Evolutionary conservation across 73 alveolate species (phyloP).

Genomic region (Paramecium sexaurelia): DNA sequence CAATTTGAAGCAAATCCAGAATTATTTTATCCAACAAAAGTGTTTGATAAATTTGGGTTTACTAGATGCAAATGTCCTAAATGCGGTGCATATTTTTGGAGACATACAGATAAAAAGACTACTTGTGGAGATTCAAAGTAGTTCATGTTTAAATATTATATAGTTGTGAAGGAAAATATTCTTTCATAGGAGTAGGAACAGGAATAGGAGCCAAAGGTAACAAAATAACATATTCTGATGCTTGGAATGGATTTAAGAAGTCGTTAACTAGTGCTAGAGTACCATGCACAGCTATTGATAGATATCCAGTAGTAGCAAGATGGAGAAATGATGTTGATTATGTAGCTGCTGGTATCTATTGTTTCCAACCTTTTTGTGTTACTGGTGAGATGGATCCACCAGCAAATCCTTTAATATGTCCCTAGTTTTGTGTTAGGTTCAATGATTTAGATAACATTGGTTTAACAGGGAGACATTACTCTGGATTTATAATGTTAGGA

Average conservation of each 20-base stretch:
- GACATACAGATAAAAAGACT: conserved; percentile 79
- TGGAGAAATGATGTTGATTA: conserved; percentile 99
- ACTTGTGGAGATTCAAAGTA: conserved; percentile 96
- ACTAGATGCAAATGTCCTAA: conserved; percentile 66
- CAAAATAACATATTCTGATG: conserved; percentile 93
- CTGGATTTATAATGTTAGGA: conserved; percentile 98
- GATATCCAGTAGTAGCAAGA: conserved; percentile 98
- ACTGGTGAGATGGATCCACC: conserved; percentile 99
- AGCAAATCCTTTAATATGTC: conserved; percentile 98
- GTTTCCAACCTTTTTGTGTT: conserved; percentile 98
- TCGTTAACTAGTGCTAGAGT: conserved; percentile 89
- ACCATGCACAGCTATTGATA: conserved; percentile 92
- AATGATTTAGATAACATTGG: conserved; percentile 99
- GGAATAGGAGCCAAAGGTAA: conserved; percentile 91
- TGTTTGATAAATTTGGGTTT: conserved; percentile 70
- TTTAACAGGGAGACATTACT: conserved; percentile 97
- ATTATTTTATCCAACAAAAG: conserved; percentile 89
- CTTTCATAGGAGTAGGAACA: conserved; percentile 94
- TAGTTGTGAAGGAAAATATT: conserved; percentile 95
- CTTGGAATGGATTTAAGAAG: conserved; percentile 96
- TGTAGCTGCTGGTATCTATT: conserved; percentile 98
- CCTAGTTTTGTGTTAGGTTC: conserved; percentile 97
- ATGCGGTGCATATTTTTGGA: conserved; percentile 88
- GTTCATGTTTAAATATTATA: not conserved
- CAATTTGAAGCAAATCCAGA: conserved; percentile 91